These are phyloP conservation scores for Alternaria metachromatica DNA, from an alignment of 2,329 filamentous ascomycete species.

Conservation along the genomic window DNA sequence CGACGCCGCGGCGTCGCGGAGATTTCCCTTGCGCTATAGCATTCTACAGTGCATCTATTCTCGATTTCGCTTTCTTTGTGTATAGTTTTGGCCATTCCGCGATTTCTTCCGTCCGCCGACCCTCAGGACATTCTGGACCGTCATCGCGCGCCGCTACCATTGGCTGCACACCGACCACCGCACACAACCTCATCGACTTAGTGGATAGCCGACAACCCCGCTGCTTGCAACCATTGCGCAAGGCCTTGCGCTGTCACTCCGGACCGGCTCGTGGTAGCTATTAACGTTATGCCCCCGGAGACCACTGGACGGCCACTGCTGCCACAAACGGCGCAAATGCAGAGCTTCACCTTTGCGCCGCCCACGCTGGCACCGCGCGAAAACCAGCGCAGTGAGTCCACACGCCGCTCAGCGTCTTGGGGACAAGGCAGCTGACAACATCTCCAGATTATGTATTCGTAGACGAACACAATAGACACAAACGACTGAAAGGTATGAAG, in stretches of 20 bases:
- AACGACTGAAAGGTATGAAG: conserved; percentile 83
- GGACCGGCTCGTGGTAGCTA: conserved; percentile 8
- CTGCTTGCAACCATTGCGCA: conserved; percentile 34
- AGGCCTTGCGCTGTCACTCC: conserved; percentile 16
- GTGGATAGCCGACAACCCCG: conserved; percentile 43
- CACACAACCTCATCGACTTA: conserved; percentile 35
- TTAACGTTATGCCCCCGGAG: conserved; percentile 66
- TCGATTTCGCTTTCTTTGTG: conserved; percentile 22
- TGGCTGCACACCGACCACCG: conserved; percentile 31
- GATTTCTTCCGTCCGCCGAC: conserved; percentile 23
- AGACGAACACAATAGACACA: conserved; percentile 97
- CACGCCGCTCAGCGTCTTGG: conserved; percentile 2
- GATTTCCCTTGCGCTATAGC: conserved; percentile 40
- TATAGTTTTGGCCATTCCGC: conserved; percentile 18
- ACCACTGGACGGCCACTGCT: conserved; percentile 66
- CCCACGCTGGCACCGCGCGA: conserved; percentile 69
- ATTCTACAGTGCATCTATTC: conserved; percentile 36
- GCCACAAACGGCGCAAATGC: conserved; percentile 73
- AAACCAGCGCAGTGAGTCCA: conserved; percentile 79
- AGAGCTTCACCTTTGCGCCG: conserved; percentile 78
- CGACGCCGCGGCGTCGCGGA: conserved; percentile 43
- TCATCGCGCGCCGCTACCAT: conserved; percentile 26
- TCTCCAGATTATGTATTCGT: conserved; percentile 94
- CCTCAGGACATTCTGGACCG: conserved; percentile 31
- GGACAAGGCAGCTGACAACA: conserved; percentile 22